Evolutionary conservation across 345 rosid genomes (phyloP).

Genomic region (Durio zibethinus): DNA sequence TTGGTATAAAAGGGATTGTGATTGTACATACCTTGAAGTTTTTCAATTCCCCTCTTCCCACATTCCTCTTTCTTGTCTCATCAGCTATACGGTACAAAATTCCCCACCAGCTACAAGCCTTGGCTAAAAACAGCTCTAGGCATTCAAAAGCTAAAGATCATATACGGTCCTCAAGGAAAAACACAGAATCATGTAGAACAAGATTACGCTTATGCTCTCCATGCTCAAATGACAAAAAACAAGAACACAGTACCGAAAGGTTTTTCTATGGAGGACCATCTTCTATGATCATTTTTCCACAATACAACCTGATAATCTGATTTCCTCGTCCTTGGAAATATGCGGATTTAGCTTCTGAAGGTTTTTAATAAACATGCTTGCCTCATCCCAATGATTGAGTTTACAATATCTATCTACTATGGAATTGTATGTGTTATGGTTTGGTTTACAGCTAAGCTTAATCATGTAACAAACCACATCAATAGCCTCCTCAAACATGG

Average conservation of each 20-base stretch:
- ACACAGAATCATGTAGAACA: not conserved
- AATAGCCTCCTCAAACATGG: slow-evolving; percentile 78
- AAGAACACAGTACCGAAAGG: not conserved
- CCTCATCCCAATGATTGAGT: slow-evolving; percentile 58
- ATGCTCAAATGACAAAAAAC: not conserved
- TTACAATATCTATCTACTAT: slow-evolving; percentile 86
- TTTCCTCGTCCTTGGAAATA: slow-evolving; percentile 47
- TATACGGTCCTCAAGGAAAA: not conserved
- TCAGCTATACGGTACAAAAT: not conserved
- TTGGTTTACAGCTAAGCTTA: slow-evolving; percentile 64
- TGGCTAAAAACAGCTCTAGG: not conserved
- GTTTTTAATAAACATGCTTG: slow-evolving; percentile 49
- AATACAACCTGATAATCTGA: slow-evolving; percentile 62
- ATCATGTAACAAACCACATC: slow-evolving; percentile 76
- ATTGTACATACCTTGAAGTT: slow-evolving; percentile 7
- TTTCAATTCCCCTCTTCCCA: not conserved
- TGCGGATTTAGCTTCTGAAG: slow-evolving; percentile 65
- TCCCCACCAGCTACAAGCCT: not conserved
- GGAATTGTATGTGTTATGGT: slow-evolving; percentile 77
- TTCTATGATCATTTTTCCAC: slow-evolving; percentile 51
- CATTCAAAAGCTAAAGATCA: not conserved
- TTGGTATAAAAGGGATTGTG: not conserved
- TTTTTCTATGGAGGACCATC: slow-evolving; percentile 9
- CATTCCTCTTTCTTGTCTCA: not conserved
- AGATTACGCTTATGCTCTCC: not conserved